Evolutionary conservation across 1,284 basidiomycete species (phyloP).

Genomic region (Xerocomus minutiporus): DNA sequence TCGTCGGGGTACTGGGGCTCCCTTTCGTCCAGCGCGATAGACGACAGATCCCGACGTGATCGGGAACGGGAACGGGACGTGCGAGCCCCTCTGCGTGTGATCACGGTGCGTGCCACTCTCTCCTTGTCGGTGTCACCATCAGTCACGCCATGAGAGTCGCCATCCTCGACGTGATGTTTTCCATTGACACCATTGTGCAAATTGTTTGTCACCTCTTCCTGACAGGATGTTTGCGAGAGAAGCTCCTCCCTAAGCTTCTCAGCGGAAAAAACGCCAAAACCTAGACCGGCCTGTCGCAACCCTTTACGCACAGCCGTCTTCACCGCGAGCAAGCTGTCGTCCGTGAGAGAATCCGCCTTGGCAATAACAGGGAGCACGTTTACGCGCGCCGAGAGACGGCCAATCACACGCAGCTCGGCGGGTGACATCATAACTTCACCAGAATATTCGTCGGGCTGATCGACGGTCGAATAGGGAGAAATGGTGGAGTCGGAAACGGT

Average conservation of each 20-base stretch:
- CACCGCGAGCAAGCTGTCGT: slow-evolving; percentile 59
- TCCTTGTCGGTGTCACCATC: slow-evolving; percentile 45
- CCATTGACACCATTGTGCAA: slow-evolving; percentile 27
- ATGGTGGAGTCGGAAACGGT: slow-evolving; percentile 59
- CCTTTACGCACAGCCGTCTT: slow-evolving; percentile 65
- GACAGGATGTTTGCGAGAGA: slow-evolving; percentile 9
- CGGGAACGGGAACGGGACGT: slow-evolving; percentile 64
- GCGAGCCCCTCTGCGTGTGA: slow-evolving; percentile 53
- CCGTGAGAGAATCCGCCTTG: slow-evolving; percentile 72
- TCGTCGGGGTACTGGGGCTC: slow-evolving; percentile 50
- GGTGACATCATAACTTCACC: slow-evolving; percentile 59
- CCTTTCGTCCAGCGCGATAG: slow-evolving; percentile 49
- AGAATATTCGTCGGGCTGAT: slow-evolving; percentile 45
- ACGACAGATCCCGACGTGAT: slow-evolving; percentile 58
- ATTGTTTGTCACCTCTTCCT: slow-evolving; percentile 24
- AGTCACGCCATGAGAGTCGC: slow-evolving; percentile 24
- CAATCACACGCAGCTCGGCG: slow-evolving; percentile 72
- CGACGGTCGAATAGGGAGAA: slow-evolving; percentile 39
- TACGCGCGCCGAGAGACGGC: slow-evolving; percentile 60
- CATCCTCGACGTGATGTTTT: slow-evolving; percentile 22
- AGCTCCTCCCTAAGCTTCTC: slow-evolving; percentile 24
- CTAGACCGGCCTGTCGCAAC: slow-evolving; percentile 57
- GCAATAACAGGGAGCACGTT: slow-evolving; percentile 78
- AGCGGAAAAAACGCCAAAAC: slow-evolving; percentile 69
- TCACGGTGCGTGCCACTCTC: slow-evolving; percentile 60